These are phyloP conservation scores for Zygosaccharomyces bailii DNA, from an alignment of 805 yeast species.

Conservation along the genomic window DNA sequence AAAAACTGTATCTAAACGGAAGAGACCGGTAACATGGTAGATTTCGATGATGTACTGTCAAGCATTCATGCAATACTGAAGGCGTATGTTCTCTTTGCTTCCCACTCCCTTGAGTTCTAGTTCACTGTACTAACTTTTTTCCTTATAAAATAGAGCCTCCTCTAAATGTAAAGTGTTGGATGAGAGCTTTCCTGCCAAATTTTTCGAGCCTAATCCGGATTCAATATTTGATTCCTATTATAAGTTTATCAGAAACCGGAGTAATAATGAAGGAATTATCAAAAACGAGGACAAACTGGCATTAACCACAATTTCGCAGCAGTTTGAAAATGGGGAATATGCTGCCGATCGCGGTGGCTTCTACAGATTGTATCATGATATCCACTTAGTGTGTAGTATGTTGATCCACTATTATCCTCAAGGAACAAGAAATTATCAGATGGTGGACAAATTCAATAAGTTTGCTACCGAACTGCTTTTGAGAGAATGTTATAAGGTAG, in stretches of 20 bases:
- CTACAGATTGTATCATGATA: constrained; percentile 63
- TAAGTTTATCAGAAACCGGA: constrained; percentile 34
- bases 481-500: constrained; percentile 53
- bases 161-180: constrained; percentile 33
- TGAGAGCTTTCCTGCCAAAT: constrained; percentile 44
- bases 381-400: constrained; percentile 53
- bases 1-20: background rate
- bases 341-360: constrained; percentile 37
- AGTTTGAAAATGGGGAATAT: constrained; percentile 42
- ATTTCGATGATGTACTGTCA: constrained; percentile 11
- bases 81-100: constrained; percentile 18
- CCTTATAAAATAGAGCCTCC: constrained; percentile 26
- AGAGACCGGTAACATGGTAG: constrained; percentile 1
- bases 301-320: constrained; percentile 43
- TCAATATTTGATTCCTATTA: constrained; percentile 44
- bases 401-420: constrained; percentile 46
- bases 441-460: constrained; percentile 60
- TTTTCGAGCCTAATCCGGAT: constrained; percentile 45
- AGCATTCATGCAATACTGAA: constrained; percentile 25
- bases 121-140: constrained; percentile 16
- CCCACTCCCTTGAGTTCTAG: too few relatives aligned
- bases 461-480: constrained; percentile 59
- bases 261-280: constrained; percentile 21
- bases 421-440: constrained; percentile 47
- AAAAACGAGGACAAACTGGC: constrained; percentile 26